Evolutionary conservation across 1,284 basidiomycete genomes (phyloP).

Genomic region (Schizopora paradoxa): DNA sequence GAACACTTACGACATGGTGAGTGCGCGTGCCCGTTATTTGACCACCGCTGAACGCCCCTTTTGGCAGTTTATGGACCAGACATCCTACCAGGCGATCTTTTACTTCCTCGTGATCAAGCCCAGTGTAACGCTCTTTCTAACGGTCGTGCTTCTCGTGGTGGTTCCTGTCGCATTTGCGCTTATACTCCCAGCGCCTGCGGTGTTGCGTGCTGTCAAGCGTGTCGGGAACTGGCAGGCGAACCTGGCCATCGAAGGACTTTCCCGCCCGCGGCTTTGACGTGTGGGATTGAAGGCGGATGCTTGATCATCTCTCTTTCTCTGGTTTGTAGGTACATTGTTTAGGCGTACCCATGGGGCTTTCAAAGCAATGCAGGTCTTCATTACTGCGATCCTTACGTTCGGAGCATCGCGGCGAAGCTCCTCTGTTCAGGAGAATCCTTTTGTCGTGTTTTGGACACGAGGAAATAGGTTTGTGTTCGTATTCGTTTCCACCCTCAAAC

Average conservation of each 20-base stretch:
- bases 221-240: conserved; percentile 78
- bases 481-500: too few relatives aligned
- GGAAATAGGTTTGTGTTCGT: too few relatives aligned
- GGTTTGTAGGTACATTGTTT: too few relatives aligned
- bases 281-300: background rate
- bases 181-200: conserved; percentile 59
- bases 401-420: too few relatives aligned
- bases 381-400: too few relatives aligned
- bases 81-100: conserved; percentile 75
- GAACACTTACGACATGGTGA: conserved; percentile 72
- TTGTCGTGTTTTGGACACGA: too few relatives aligned
- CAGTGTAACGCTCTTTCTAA: conserved; percentile 64
- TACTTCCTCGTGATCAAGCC: conserved; percentile 83
- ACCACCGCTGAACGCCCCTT: conserved; percentile 10
- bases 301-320: too few relatives aligned
- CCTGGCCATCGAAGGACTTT: conserved; percentile 67
- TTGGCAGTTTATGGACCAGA: conserved; percentile 65
- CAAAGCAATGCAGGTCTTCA: too few relatives aligned
- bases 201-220: conserved; percentile 55
- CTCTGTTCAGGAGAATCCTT: too few relatives aligned
- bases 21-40: conserved; percentile 22
- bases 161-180: conserved; percentile 54
- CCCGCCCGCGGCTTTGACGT: conserved; percentile 15
- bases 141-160: conserved; percentile 47
- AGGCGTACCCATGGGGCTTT: too few relatives aligned